Conservation (phyloP, 306 rosid genomes). For the Luffa aegyptiaca region DNA sequence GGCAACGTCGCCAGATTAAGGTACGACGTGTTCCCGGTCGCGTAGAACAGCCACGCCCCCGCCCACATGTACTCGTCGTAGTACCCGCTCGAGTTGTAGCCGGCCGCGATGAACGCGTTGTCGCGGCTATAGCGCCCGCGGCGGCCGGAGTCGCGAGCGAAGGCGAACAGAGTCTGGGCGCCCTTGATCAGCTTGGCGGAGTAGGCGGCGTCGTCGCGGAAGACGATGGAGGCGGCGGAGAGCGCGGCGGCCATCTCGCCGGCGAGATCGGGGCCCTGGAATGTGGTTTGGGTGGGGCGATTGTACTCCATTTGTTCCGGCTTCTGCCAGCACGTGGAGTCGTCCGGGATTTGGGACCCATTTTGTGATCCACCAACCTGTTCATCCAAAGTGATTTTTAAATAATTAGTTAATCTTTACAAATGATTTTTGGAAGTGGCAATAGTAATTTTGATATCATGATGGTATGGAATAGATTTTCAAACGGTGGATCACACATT, state of each 20-base stretch:
- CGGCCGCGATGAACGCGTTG: slow-evolving; percentile 17
- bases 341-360: slow-evolving; percentile 37
- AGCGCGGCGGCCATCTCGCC: slow-evolving; percentile 66
- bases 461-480: too few relatives aligned
- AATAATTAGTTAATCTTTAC: too few relatives aligned
- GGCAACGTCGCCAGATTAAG: slow-evolving; percentile 37
- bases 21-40: slow-evolving; percentile 44
- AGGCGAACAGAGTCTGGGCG: slow-evolving; percentile 35
- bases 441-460: too few relatives aligned
- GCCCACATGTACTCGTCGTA: slow-evolving; percentile 68
- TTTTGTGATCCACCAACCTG: slow-evolving; percentile 43
- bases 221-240: slow-evolving; percentile 58
- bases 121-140: slow-evolving; percentile 28
- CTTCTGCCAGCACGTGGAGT: slow-evolving; percentile 49
- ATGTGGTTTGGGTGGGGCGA: slow-evolving; percentile 18
- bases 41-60: slow-evolving; percentile 51
- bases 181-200: slow-evolving; percentile 32
- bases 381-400: neutral
- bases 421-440: too few relatives aligned
- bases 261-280: slow-evolving; percentile 46
- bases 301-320: slow-evolving; percentile 50
- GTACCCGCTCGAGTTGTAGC: slow-evolving; percentile 51
- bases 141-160: slow-evolving; percentile 36
- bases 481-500: too few relatives aligned
- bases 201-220: slow-evolving; percentile 32